Conservation (phyloP, 768 basidiomycete genomes). For the Stropharia rugosoannulata region DNA sequence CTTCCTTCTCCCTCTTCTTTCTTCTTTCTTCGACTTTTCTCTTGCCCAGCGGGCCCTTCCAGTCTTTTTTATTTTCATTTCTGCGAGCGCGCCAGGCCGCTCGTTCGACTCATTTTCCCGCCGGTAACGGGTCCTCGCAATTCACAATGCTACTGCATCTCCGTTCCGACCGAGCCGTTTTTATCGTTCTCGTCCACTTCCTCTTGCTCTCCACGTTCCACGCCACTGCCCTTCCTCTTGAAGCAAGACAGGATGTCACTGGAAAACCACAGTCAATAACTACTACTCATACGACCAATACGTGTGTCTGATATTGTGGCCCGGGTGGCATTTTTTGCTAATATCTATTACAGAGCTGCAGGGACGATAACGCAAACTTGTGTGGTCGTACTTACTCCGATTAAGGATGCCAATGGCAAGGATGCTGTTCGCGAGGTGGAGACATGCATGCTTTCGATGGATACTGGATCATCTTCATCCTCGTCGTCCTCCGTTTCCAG, state of each 20-base stretch:
- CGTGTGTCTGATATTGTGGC: slow-evolving; percentile 34
- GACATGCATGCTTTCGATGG: slow-evolving; percentile 45
- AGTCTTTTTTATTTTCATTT: slow-evolving; percentile 33
- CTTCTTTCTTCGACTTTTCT: slow-evolving; percentile 22
- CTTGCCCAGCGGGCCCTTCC: slow-evolving; percentile 46
- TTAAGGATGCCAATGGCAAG: slow-evolving; percentile 47
- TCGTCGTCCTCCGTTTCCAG: slow-evolving; percentile 9
- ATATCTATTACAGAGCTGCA: slow-evolving; percentile 34
- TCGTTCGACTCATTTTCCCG: slow-evolving; percentile 40
- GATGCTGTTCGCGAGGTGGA: slow-evolving; percentile 50
- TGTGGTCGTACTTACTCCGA: slow-evolving; percentile 54
- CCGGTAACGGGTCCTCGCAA: slow-evolving; percentile 45
- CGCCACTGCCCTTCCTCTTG: slow-evolving; percentile 37
- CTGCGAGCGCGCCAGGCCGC: slow-evolving; percentile 27
- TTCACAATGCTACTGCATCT: slow-evolving; percentile 37
- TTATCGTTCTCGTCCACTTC: slow-evolving; percentile 31
- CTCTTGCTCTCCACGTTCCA: slow-evolving; percentile 32
- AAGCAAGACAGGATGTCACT: slow-evolving; percentile 28
- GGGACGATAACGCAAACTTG: slow-evolving; percentile 61
- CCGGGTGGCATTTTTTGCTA: slow-evolving; percentile 6
- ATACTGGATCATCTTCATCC: slow-evolving; percentile 1
- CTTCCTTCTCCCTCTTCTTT: slow-evolving; percentile 19
- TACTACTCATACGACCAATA: slow-evolving; percentile 42
- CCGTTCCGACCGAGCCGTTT: slow-evolving; percentile 7
- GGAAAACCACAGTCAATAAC: slow-evolving; percentile 36